Evolutionary conservation across 2,329 filamentous ascomycete species (phyloP), one percentile per base, ranked within the genome.

Genomic region (Curvularia hawaiiensis): DNA sequence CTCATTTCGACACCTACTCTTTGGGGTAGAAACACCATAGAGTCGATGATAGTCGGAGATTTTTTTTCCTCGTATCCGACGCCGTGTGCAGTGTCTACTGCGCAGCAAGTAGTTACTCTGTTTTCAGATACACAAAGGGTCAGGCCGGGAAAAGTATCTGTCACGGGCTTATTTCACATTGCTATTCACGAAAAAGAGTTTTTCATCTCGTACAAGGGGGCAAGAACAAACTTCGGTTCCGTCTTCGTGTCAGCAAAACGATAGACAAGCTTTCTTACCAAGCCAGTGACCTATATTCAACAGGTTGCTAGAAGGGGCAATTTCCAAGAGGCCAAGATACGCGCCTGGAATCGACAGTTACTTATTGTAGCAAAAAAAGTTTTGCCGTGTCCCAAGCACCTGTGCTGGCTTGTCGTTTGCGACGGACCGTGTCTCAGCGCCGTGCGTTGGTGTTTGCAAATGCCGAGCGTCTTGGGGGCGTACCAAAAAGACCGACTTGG

Each of bases 311-410:
- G 5, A 54, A 49, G 10, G n/a, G 54, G 54, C 18, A 50, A 50
- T 5, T 50, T 41, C 10, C n/a, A 18, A 18, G 40, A 18, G 51
- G 55, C 51, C 55, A 58, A 58, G 55, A 44, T 54, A 3, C 8
- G 49, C 44, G 46, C 51, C 55, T 54, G 31, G 16, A 50, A 58
- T 58, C 51, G 4, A 58, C 38, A n/a, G 30, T 58, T 58, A 58
- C 55, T 50, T 14, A 4, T 54, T 50, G 43, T 4, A 54, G 54
- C 8, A 57, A 54, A 38, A 38, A 54, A 48, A 18, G 16, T 6
- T 16, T 35, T 35, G 33, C 38, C 41, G 45, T 38, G 28, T 31
- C 33, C 33, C 31, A 28, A 40, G 38, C 28, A 30, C 31, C 20
- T 43, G 35, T 38, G 16, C 18, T 43, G 48, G 26, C 11, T 18